Evolutionary conservation across 495 filamentous ascomycete genomes (phyloP).

Genomic region (Podospora bellae-mahoneyi): DNA sequence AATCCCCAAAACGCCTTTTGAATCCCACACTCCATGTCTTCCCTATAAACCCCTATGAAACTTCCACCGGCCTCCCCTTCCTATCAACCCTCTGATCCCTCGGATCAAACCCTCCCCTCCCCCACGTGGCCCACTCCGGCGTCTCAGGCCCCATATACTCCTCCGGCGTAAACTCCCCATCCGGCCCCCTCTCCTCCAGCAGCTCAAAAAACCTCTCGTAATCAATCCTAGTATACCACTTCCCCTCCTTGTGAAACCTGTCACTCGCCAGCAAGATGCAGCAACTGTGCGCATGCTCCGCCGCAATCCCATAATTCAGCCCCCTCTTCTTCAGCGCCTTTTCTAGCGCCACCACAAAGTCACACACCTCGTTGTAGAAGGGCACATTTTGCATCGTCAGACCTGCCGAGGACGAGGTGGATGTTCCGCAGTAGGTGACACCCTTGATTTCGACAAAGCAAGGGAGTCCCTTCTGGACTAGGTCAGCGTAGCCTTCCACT

Average conservation of each 20-base stretch:
- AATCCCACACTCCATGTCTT: too few relatives aligned
- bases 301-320: conserved; percentile 81
- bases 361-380: conserved; percentile 81
- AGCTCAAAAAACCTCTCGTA: conserved; percentile 86
- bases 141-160: conserved; percentile 84
- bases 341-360: conserved; percentile 73
- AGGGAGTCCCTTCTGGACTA: conserved; percentile 78
- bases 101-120: conserved; percentile 89
- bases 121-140: conserved; percentile 93
- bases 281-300: conserved; percentile 92
- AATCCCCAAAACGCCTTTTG: background rate
- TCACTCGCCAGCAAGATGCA: conserved; percentile 80
- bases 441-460: conserved; percentile 95
- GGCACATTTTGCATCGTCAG: conserved; percentile 95
- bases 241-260: conserved; percentile 65
- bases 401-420: conserved; percentile 72
- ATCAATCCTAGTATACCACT: conserved; percentile 89
- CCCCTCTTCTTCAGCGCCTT: conserved; percentile 62
- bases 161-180: conserved; percentile 73
- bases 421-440: conserved; percentile 93
- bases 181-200: conserved; percentile 61
- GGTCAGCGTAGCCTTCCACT: conserved; percentile 81
- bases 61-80: conserved; percentile 60
- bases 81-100: conserved; percentile 77
- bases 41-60: conserved; percentile 11